These are phyloP conservation scores for Oryza glaberrima DNA, from an alignment of 176 grass and related monocot genomes.

Conservation along the genomic window DNA sequence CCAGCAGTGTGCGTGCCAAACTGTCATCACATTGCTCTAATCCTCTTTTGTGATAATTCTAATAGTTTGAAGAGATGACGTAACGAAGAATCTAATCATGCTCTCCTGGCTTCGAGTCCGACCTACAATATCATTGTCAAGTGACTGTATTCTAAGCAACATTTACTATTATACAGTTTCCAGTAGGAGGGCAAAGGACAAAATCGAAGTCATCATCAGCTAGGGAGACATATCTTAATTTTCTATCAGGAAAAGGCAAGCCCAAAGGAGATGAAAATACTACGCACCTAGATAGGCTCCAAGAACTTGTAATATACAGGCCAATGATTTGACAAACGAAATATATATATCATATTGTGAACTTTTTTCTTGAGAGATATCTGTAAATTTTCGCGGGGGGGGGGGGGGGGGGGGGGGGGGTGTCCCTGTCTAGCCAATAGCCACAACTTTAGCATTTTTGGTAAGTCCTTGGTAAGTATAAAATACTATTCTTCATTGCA, in stretches of 20 bases:
- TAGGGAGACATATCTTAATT: slow-evolving; percentile 5
- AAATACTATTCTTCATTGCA: not conserved
- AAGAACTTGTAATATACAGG: slow-evolving; percentile 12
- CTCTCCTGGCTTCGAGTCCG: slow-evolving; percentile 6
- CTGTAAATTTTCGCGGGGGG: not conserved
- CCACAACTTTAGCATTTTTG: slow-evolving; percentile 12
- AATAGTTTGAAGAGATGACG: slow-evolving; percentile 36
- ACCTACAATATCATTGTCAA: slow-evolving; percentile 32
- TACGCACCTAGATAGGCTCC: not conserved
- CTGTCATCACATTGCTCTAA: slow-evolving; percentile 38
- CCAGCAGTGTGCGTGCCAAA: slow-evolving; percentile 31
- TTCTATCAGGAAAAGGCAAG: slow-evolving; percentile 31
- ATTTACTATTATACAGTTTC: slow-evolving; percentile 6
- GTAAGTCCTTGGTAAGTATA: not conserved
- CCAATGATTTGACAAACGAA: not conserved
- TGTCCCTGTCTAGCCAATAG: not conserved
- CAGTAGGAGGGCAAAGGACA: slow-evolving; percentile 30
- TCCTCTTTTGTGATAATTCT: not conserved
- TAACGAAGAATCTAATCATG: slow-evolving; percentile 45
- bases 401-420: not conserved
- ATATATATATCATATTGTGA: slow-evolving; percentile 19
- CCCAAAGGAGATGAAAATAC: slow-evolving; percentile 9
- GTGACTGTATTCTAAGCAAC: slow-evolving; percentile 31
- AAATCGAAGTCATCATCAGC: slow-evolving; percentile 18
- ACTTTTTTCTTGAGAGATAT: not conserved